Base-by-base conservation (phyloP, 139 green algal genomes). In the Tetraselmis striata region DNA sequence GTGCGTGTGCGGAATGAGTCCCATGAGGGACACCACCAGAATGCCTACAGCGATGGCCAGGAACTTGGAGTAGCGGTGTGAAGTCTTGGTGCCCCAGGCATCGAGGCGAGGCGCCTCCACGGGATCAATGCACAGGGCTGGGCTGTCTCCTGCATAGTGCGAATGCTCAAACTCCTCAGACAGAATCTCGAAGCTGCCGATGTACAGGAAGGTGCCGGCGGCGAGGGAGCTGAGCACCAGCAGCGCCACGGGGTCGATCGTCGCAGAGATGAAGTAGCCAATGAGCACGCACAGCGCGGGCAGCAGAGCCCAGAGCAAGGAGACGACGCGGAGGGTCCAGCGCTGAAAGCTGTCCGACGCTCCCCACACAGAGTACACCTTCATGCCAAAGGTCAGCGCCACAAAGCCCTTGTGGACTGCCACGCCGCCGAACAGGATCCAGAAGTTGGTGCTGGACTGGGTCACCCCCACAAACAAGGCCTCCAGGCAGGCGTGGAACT, bases 141-240 rank as follows among this genome's bases (percentile, higher is more conserved):
- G n/a, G n/a, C n/a, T n/a, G n/a, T n/a, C n/a, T n/a, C n/a, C n/a
- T 67, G 45, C 11, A 67, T 18, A 5, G 18, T 67, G 45, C 45
- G 45, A 67, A 67, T 67, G 45, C 45, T 88, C 87, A 77, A 90
- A 89, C 85, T 90, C 87, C 87, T 90, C 87, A 76, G 83, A 83
- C 28, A 90, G 83, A 1, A 91, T 83, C 81, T 92, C 88, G 28
- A 32, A 83, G 2, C 79, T 79, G 59, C 88, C 88, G 31, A 92
- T 86, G 74, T 92, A 92, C 1, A 92, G 24, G 75, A 92, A 92
- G 26, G 88, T 90, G 67, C 88, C 88, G 26, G 88, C 87, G 23
- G 86, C 84, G 29, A 92, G 85, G 84, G 84, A 90, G 77, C 31
- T 82, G 25, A 92, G 85, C 26, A 87, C 32, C 30, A 92, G 88